These are phyloP conservation scores for Trichopus zeylanicus DNA, from an alignment of 116 monocot genomes.

Conservation along the genomic window DNA sequence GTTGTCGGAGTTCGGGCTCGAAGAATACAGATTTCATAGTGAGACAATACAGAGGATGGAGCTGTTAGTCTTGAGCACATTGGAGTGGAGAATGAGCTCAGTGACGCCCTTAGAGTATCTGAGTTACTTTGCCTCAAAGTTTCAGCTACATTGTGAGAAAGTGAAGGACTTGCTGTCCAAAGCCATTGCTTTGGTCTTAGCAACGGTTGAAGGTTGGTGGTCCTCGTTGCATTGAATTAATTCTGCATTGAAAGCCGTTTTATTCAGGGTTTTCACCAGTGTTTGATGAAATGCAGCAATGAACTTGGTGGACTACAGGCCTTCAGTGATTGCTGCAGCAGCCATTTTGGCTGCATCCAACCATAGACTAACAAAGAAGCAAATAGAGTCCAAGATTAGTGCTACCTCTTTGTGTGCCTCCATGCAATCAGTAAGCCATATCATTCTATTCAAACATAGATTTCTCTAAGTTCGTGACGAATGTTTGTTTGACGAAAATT, in stretches of 20 bases:
- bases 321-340: conserved; percentile 56
- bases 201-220: conserved; percentile 43
- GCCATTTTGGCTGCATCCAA: conserved; percentile 57
- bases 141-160: conserved; percentile 7
- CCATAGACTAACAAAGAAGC: conserved; percentile 21
- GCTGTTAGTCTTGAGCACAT: conserved; percentile 58
- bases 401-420: conserved; percentile 29
- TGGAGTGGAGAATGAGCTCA: conserved; percentile 68
- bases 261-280: too few species aligned
- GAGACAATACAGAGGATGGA: conserved; percentile 65
- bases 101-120: conserved; percentile 75
- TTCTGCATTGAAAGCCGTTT: neutral
- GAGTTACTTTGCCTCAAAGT: conserved; percentile 44
- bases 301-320: conserved; percentile 40
- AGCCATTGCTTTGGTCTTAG: conserved; percentile 42
- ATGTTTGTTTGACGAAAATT: too few species aligned
- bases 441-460: too few species aligned
- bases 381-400: conserved; percentile 33
- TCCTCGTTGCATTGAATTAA: neutral
- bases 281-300: conserved; percentile 48
- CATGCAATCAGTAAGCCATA: conserved; percentile 34
- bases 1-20: conserved; percentile 42
- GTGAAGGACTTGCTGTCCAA: conserved; percentile 12
- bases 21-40: conserved; percentile 33
- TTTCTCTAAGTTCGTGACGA: neutral